Evolutionary conservation across 2,329 filamentous ascomycete species (phyloP).

Genomic region (Paraphoma chrysanthemicola): DNA sequence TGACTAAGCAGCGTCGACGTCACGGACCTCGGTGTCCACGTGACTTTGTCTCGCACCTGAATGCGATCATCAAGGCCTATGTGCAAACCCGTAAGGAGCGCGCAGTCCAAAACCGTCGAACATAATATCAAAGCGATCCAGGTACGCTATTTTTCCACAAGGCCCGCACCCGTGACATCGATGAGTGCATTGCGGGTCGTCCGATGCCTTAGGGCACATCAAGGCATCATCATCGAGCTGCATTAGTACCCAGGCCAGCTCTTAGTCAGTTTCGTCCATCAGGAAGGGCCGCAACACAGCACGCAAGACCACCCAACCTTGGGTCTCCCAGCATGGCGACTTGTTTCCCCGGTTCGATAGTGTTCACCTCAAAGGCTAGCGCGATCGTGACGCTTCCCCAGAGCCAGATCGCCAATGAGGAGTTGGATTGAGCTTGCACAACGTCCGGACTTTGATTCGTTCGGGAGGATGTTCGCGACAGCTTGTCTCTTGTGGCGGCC

Average conservation of each 20-base stretch:
- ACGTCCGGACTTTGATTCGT: neutral
- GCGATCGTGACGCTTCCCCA: neutral
- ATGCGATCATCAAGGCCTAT: neutral
- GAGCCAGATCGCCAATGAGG: neutral
- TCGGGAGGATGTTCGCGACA: neutral
- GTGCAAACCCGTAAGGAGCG: neutral
- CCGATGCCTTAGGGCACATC: neutral
- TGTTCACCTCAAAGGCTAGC: slow-evolving; percentile 2
- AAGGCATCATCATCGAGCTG: neutral
- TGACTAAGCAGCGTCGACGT: neutral
- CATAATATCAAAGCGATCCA: neutral
- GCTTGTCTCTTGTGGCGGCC: slow-evolving; percentile 4
- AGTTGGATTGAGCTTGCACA: neutral
- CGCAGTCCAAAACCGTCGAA: neutral
- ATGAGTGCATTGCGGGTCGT: neutral
- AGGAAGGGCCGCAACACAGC: neutral
- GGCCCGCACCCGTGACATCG: neutral
- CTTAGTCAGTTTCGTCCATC: neutral
- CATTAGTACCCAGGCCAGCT: neutral
- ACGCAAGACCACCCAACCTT: neutral
- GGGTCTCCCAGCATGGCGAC: neutral
- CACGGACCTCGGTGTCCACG: neutral
- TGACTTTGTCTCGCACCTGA: neutral
- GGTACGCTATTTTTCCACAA: neutral
- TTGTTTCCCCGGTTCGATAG: slow-evolving; percentile 1